These are phyloP conservation scores for Vaccinium darrowii DNA, from an alignment of 148 eudicot genomes.

Conservation along the genomic window DNA sequence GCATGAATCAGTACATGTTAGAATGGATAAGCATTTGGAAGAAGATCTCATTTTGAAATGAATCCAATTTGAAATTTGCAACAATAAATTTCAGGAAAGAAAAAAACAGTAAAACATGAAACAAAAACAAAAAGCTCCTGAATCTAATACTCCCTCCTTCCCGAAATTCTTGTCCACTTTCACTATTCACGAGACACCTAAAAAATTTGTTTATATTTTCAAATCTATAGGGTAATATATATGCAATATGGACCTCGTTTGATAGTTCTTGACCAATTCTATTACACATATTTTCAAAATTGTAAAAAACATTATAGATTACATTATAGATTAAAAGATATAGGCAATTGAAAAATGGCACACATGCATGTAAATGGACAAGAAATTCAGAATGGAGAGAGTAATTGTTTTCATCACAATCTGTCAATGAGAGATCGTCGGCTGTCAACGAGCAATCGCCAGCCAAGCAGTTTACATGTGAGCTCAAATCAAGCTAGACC, in stretches of 20 bases:
- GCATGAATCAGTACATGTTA: not conserved
- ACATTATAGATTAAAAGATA: too few relatives aligned
- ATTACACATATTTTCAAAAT: too few relatives aligned
- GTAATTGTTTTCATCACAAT: not conserved
- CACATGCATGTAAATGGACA: too few relatives aligned
- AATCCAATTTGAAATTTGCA: not conserved
- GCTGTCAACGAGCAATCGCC: not conserved
- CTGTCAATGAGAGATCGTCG: not conserved
- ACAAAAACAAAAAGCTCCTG: not conserved
- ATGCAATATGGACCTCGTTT: too few relatives aligned
- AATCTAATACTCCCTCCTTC: not conserved
- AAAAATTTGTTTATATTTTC: too few relatives aligned
- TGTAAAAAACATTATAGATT: too few relatives aligned
- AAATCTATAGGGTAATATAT: too few relatives aligned
- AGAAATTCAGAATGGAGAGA: too few relatives aligned
- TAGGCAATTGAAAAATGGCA: too few relatives aligned
- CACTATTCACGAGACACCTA: too few relatives aligned
- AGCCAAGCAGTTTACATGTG: not conserved
- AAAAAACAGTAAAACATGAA: not conserved
- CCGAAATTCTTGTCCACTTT: too few relatives aligned
- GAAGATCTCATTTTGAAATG: not conserved
- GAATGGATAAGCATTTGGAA: not conserved
- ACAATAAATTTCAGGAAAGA: not conserved
- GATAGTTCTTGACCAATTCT: too few relatives aligned
- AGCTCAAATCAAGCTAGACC: slow-evolving; percentile 1